Conservation (phyloP, 2,329 filamentous ascomycete genomes). For the Aspergillus fumigatiaffinis region DNA sequence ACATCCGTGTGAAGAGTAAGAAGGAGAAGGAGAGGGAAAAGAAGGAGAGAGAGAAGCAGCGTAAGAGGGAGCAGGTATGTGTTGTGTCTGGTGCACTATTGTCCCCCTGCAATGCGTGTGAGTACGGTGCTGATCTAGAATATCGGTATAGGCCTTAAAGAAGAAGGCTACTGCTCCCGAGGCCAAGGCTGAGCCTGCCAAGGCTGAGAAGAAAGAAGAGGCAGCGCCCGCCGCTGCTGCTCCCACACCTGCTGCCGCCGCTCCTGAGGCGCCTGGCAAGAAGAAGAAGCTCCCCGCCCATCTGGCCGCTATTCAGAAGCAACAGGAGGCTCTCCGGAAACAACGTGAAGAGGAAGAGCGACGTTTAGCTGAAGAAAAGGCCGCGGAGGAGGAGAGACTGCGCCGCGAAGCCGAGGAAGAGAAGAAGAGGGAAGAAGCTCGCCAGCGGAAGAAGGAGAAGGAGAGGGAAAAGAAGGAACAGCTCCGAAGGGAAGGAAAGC, state of each 20-base stretch:
- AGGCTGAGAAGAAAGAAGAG: constrained; percentile 42
- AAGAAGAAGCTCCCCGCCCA: constrained; percentile 77
- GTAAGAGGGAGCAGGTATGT: constrained; percentile 92
- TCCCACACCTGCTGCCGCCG: constrained; percentile 27
- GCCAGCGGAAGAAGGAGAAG: constrained; percentile 46
- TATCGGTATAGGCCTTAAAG: constrained; percentile 63
- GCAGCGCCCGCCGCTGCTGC: constrained; percentile 44
- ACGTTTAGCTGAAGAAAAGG: constrained; percentile 37
- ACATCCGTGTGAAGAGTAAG: constrained; percentile 80
- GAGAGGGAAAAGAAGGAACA: constrained; percentile 51
- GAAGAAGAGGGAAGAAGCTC: constrained; percentile 43
- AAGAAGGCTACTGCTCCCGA: constrained; percentile 64
- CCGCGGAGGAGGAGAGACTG: constrained; percentile 37
- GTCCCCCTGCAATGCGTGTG: not conserved
- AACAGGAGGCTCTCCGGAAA: constrained; percentile 44
- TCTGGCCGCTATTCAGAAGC: constrained; percentile 48
- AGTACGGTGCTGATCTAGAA: constrained; percentile 1
- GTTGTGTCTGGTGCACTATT: not conserved
- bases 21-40: constrained; percentile 97
- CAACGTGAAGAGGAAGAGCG: constrained; percentile 46
- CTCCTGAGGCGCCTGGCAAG: constrained; percentile 55
- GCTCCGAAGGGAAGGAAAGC: constrained; percentile 46
- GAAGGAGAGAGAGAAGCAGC: constrained; percentile 97
- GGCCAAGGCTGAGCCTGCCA: constrained; percentile 13
- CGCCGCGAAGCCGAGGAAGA: constrained; percentile 43